These are phyloP conservation scores for Suillus ampliporus DNA, from an alignment of 768 basidiomycete genomes.

Conservation along the genomic window DNA sequence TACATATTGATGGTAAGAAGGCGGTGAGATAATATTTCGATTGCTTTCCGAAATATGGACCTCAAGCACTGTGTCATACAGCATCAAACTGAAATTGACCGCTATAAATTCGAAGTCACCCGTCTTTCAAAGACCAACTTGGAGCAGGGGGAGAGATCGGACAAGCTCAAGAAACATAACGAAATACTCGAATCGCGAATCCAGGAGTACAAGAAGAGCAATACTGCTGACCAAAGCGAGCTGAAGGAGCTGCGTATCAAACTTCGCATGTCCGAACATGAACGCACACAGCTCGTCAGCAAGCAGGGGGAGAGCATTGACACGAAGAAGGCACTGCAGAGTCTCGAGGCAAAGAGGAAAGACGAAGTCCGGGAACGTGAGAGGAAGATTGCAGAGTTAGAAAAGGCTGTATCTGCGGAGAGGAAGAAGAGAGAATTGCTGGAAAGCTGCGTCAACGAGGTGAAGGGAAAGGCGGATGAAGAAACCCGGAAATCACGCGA, in stretches of 20 bases:
- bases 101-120: constrained; percentile 59
- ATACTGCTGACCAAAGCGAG: constrained; percentile 58
- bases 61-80: constrained; percentile 28
- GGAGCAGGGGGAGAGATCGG: constrained; percentile 58
- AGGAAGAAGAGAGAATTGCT: constrained; percentile 53
- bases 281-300: constrained; percentile 52
- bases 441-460: constrained; percentile 51
- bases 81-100: constrained; percentile 68
- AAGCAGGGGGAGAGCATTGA: constrained; percentile 61
- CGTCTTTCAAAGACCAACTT: constrained; percentile 50
- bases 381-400: constrained; percentile 57
- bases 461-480: constrained; percentile 46
- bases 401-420: constrained; percentile 56
- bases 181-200: constrained; percentile 61
- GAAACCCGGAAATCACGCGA: constrained; percentile 43
- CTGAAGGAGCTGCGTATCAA: constrained; percentile 66
- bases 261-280: constrained; percentile 62
- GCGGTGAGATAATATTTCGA: constrained; percentile 45
- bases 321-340: constrained; percentile 53
- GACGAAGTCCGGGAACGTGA: constrained; percentile 65
- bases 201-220: constrained; percentile 62
- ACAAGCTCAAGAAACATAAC: constrained; percentile 69
- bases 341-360: constrained; percentile 53
- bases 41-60: not conserved
- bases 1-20: constrained; percentile 72